A percentile compares a stretch with the other conserved stretches of the same genome.
Conservation (phyloP, 148 eudicot genomes). For the Vaccinium corymbosum region DNA sequence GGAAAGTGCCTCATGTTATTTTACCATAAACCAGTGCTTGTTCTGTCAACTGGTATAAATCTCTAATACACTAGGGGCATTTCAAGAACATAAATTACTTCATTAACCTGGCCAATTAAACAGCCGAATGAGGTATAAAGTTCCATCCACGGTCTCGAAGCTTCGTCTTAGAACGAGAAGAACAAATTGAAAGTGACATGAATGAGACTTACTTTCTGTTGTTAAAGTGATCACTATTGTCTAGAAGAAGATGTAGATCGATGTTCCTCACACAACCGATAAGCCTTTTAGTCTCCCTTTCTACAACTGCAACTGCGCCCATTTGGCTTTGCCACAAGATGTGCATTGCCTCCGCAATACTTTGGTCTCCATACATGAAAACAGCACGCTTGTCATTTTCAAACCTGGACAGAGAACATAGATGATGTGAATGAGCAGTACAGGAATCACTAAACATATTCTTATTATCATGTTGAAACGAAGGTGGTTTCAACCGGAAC, state of each 20-base stretch:
- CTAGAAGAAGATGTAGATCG: constrained; percentile 36
- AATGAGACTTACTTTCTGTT: constrained; percentile 24
- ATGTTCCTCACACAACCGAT: constrained; percentile 32
- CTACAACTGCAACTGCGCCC: constrained; percentile 38
- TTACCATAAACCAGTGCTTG: background rate
- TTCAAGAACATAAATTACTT: background rate
- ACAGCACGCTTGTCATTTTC: constrained; percentile 20
- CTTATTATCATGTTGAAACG: background rate
- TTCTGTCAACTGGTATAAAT: background rate
- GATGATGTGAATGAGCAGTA: background rate
- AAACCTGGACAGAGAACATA: constrained; percentile 22
- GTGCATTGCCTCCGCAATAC: constrained; percentile 31
- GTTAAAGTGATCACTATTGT: constrained; percentile 25
- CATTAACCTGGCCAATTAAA: background rate
- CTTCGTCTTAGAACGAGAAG: background rate
- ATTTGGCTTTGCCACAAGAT: constrained; percentile 26
- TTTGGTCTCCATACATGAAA: constrained; percentile 32
- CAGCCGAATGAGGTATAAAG: background rate
- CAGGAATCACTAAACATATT: background rate
- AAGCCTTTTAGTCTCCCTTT: constrained; percentile 26
- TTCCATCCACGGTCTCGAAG: background rate
- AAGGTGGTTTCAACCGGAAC: constrained; percentile 22
- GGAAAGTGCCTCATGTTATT: background rate
- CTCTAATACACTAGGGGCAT: background rate
- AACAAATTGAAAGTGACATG: background rate